Evolutionary conservation across 164 flowering plant genomes (phyloP), one percentile per base, ranked within the genome.

Genomic region (Aristolochia contorta): DNA sequence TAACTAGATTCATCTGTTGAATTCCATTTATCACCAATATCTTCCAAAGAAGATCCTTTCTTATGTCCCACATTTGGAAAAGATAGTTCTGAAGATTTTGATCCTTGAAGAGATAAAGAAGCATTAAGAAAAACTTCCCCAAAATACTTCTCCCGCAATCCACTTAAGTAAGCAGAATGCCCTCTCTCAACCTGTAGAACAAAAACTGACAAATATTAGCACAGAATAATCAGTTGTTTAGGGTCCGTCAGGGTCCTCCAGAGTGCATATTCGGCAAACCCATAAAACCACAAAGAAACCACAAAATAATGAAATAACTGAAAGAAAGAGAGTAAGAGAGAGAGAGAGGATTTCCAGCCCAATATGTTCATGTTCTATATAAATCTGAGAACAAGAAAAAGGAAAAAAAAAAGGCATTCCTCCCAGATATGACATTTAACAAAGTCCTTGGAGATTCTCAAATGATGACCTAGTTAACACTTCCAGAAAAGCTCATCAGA

Each of bases 41-140:
- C 75, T 62, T 56, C 41, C 18, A 58, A 4, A 57, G 18, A 60
- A 33, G 84, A 69, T 45, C 67, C 56, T 48, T 72, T 67, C 6
- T 20, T 67, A 47, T 67, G 68, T 41, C 65, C 60, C 0, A 32
- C 43, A 49, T 66, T 47, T 20, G 70, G 58, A 54, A 48, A 53
- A 41, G 72, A 57, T 51, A 46, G 47, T 63, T 32, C 71, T 67
- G 72, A 58, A 51, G 78, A 67, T 27, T 37, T 13, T 13, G 65
- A 57, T 60, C 78, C 80, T 65, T 75, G 71, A 64, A 86, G 73
- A 64, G 69, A 66, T 6, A 67, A 60, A 24, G 92, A 81, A 59
- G 96, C 96, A 81, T 88, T 93, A 56, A 80, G 71, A 59, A 93
- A 90, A 37, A 91, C n/a, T 79, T 93, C 99, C 48, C 99, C 97